Base-by-base conservation (phyloP, 768 basidiomycete species). In the Sistotremastrum suecicum region DNA sequence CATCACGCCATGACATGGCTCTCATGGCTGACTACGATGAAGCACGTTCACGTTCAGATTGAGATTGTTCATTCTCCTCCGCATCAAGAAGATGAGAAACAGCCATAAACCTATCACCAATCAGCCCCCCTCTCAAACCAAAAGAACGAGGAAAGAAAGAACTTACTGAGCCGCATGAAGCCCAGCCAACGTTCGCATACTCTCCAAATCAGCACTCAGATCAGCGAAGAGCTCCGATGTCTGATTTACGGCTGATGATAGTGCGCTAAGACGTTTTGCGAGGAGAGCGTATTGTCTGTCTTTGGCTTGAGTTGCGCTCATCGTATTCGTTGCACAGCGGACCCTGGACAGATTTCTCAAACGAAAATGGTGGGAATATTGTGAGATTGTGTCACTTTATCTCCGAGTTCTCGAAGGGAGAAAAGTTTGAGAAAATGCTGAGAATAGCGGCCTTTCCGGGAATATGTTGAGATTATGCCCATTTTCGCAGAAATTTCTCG, bases 151-250 rank as follows among this genome's bases (percentile, higher is more conserved):
- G 20, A 20, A 34, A 28, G 28, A n/a, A 11, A 5, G 12, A 9
- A 65, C 80, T 55, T 59, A 87, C 86, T 87, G 88, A 45, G 86
- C 81, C 12, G 81, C 83, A 59, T 86, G 83, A 42, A 79, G 67
- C 1, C 81, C 83, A 9, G 85, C 80, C 50, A 91, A 77, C 32
- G 75, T 76, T 45, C 75, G 65, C 85, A 89, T 88, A 10, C 82
- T 77, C 47, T 81, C 73, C 44, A 90, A 61, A 63, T 86, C 83
- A 39, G 74, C 69, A 50, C 84, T 77, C 52, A 90, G 69, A 45
- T 77, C 74, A 56, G 81, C 84, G 60, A 84, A 81, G 28, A 88
- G 68, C 53, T 79, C 78, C 35, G 84, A 80, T 1, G 86, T 85
- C 52, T 77, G 80, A 29, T 70, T 67, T 42, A 89, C 70, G 0